Conservation (phyloP, 2,329 filamentous ascomycete genomes). For the Bipolaris cookei region DNA sequence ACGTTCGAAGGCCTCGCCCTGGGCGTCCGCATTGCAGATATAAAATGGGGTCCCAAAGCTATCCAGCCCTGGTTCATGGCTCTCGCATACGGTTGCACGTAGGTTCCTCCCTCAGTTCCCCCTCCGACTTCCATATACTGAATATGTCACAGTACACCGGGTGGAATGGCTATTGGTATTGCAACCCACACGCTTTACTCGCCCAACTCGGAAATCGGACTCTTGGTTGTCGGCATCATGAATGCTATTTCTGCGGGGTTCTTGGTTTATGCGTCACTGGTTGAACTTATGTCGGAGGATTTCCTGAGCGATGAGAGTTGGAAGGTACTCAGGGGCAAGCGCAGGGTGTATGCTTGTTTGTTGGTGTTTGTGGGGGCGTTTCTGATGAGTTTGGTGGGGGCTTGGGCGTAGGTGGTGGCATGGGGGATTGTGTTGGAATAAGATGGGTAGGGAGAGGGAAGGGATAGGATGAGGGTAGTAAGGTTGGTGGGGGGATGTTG, state of each 20-base stretch:
- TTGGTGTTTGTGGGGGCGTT: slow-evolving; percentile 68
- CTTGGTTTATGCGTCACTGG: slow-evolving; percentile 80
- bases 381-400: slow-evolving; percentile 74
- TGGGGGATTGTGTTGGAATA: neutral
- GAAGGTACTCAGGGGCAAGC: slow-evolving; percentile 66
- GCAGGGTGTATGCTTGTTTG: slow-evolving; percentile 66
- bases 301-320: slow-evolving; percentile 80
- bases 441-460: neutral
- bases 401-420: slow-evolving; percentile 63
- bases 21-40: slow-evolving; percentile 81
- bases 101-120: slow-evolving; percentile 7
- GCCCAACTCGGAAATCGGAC: slow-evolving; percentile 74
- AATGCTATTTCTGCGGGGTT: slow-evolving; percentile 84
- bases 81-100: slow-evolving; percentile 69
- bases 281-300: slow-evolving; percentile 84
- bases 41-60: slow-evolving; percentile 57
- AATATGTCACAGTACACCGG: slow-evolving; percentile 62
- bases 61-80: slow-evolving; percentile 72
- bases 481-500: neutral
- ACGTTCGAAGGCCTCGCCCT: slow-evolving; percentile 88
- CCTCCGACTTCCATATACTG: neutral
- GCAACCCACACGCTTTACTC: slow-evolving; percentile 80
- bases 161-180: slow-evolving; percentile 83
- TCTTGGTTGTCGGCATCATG: slow-evolving; percentile 85
- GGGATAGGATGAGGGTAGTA: neutral